Evolutionary conservation across 176 grass and related monocot species (phyloP).

Genomic region (Oryza meyeriana): DNA sequence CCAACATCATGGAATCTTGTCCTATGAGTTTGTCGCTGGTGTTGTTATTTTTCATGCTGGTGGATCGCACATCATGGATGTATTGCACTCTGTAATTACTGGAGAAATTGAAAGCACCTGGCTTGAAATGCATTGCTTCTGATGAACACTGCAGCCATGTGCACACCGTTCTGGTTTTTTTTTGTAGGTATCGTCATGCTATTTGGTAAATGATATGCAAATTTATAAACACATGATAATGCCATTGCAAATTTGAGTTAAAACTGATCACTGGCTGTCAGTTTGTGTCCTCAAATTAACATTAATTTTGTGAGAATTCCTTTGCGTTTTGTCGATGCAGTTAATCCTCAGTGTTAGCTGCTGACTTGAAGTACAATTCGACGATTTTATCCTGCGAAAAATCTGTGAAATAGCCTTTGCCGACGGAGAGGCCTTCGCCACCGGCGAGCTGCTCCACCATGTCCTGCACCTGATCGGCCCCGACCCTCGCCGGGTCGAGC

Average conservation of each 20-base stretch:
- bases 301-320: not conserved
- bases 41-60: conserved; percentile 2
- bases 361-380: conserved; percentile 33
- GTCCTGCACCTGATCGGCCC: conserved; percentile 50
- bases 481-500: conserved; percentile 45
- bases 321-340: not conserved
- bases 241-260: too few species aligned
- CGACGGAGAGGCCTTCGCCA: conserved; percentile 39
- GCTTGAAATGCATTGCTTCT: not conserved
- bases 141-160: not conserved
- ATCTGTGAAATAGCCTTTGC: conserved; percentile 73
- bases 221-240: too few species aligned
- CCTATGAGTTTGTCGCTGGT: not conserved
- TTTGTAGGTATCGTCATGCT: not conserved
- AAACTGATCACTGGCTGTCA: too few species aligned
- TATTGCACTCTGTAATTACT: conserved; percentile 39
- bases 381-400: conserved; percentile 53
- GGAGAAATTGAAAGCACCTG: conserved; percentile 15
- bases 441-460: conserved; percentile 42
- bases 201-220: too few species aligned
- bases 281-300: too few species aligned
- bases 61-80: conserved; percentile 11
- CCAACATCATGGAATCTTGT: not conserved
- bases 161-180: too few species aligned
- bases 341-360: not conserved